Percentiles rank a stretch among this genome's conserved stretches.
Evolutionary conservation across 2,329 filamentous ascomycete genomes (phyloP).

Genomic region (Immersiporthe knoxdaviesiana): DNA sequence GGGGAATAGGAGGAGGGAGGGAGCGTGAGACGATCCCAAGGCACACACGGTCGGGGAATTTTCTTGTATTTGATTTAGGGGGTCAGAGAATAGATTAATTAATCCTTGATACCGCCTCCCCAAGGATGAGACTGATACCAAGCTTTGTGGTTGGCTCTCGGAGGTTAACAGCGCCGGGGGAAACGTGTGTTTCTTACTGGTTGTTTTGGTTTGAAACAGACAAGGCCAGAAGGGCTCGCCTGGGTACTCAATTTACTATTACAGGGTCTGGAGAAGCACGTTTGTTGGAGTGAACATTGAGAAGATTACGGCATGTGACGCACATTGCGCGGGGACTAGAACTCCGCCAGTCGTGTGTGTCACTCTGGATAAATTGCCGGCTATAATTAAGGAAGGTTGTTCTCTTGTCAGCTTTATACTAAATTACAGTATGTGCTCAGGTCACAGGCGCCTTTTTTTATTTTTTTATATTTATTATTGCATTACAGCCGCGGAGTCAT

Average conservation of each 20-base stretch:
- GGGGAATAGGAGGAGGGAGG: too few relatives aligned
- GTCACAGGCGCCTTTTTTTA: too few relatives aligned
- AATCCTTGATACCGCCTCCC: not conserved
- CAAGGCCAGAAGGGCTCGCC: not conserved
- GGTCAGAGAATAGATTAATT: not conserved
- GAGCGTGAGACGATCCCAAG: too few relatives aligned
- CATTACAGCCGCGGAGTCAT: not conserved
- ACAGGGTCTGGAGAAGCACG: not conserved
- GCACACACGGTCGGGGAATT: too few relatives aligned
- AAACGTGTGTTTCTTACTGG: not conserved
- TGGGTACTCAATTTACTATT: too few relatives aligned
- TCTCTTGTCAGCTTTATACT: not conserved
- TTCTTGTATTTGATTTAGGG: not conserved
- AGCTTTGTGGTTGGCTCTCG: not conserved
- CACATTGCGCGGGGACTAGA: not conserved
- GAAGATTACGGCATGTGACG: conserved; percentile 2
- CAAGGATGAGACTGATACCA: not conserved
- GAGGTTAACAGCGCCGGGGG: not conserved
- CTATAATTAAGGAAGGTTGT: not conserved
- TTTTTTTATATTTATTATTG: too few relatives aligned
- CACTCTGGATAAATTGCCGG: conserved; percentile 24
- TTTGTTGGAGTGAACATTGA: conserved; percentile 5
- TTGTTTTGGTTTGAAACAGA: not conserved
- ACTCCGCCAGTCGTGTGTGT: not conserved
- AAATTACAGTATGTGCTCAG: not conserved